phyloP scores from a whole-genome alignment of 225 moss, liverwort and hornwort genomes.

The Straminergon stramineum region DNA sequence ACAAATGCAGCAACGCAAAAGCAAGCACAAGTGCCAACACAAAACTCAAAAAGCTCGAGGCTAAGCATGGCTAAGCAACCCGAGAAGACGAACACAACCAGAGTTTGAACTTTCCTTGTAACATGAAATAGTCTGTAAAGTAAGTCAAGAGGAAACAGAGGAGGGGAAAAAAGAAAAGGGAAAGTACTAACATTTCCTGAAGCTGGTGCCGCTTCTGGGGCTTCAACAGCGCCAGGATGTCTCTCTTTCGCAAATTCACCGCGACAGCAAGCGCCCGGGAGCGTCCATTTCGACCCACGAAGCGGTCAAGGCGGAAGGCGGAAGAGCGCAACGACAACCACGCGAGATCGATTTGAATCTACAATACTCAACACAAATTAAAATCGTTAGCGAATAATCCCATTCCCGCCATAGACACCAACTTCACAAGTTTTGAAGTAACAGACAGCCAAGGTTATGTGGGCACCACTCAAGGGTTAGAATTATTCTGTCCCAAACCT shows the following conservation, averaged over 20 bases:
- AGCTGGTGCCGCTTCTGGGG: background rate
- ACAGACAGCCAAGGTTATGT: background rate
- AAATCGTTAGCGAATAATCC: background rate
- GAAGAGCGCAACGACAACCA: slow-evolving; percentile 34
- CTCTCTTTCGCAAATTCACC: slow-evolving; percentile 3
- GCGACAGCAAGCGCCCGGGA: slow-evolving; percentile 3
- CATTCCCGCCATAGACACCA: background rate
- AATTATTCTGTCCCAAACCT: background rate
- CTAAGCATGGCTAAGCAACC: background rate
- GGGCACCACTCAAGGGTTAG: background rate
- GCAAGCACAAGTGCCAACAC: background rate
- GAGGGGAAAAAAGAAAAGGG: background rate
- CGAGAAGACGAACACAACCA: background rate
- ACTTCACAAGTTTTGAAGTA: background rate
- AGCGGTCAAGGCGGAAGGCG: slow-evolving; percentile 1
- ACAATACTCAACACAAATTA: background rate
- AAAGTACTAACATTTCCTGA: background rate
- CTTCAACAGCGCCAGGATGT: background rate
- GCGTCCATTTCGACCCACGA: background rate
- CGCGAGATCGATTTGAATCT: slow-evolving; percentile 23
- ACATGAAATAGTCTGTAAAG: background rate
- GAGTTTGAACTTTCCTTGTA: background rate
- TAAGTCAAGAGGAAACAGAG: background rate
- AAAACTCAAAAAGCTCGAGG: background rate
- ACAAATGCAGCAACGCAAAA: background rate